Conservation (phyloP, 495 filamentous ascomycete genomes). For the Viridothelium virens region DNA sequence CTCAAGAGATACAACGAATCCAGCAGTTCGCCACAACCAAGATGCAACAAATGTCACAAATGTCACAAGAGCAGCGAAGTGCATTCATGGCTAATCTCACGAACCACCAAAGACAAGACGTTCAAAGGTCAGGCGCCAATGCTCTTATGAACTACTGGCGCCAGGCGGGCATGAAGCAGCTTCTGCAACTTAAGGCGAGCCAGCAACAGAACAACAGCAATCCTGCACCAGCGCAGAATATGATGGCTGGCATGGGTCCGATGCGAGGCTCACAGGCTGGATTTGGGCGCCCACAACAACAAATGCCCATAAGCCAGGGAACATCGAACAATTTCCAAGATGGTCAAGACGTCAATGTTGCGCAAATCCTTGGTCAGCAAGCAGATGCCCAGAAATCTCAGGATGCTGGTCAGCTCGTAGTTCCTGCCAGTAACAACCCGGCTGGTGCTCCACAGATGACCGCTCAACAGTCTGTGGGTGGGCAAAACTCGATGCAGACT, state of each 20-base stretch:
- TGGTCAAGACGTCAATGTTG: constrained; percentile 43
- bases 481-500: constrained; percentile 37
- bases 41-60: constrained; percentile 5
- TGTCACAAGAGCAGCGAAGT: constrained; percentile 5
- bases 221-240: constrained; percentile 10
- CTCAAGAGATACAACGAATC: constrained; percentile 27
- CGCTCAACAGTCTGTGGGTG: constrained; percentile 1
- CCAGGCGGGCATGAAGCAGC: not conserved
- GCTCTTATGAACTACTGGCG: not conserved
- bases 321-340: constrained; percentile 38
- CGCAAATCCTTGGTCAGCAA: constrained; percentile 54
- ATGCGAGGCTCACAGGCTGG: not conserved
- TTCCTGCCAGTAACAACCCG: constrained; percentile 54
- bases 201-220: constrained; percentile 3
- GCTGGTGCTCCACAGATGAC: constrained; percentile 36
- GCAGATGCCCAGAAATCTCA: constrained; percentile 54
- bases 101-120: constrained; percentile 8
- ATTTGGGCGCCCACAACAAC: constrained; percentile 2
- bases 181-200: not conserved
- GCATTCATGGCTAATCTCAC: constrained; percentile 3
- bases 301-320: constrained; percentile 15
- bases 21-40: not conserved
- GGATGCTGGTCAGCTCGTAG: constrained; percentile 57
- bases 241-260: not conserved
- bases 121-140: not conserved